A percentile compares a stretch with the other conserved stretches of the same genome.
Conservation (phyloP, 768 basidiomycete species). For the Leucocoprinus leucothites region DNA sequence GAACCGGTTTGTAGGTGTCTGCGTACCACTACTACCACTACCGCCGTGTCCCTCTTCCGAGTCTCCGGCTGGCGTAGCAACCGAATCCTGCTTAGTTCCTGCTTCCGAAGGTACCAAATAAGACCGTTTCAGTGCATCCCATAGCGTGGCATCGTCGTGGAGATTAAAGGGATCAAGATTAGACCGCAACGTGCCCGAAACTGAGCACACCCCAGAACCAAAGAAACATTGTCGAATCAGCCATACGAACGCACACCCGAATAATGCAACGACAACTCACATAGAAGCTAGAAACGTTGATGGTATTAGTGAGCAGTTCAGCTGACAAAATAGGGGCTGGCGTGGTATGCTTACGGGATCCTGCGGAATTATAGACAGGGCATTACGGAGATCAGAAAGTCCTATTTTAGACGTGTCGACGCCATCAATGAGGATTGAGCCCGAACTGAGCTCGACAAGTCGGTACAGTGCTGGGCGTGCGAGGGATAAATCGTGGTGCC, state of each 20-base stretch:
- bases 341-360: conserved; percentile 55
- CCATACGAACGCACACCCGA: neutral
- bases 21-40: conserved; percentile 40
- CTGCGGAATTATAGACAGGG: conserved; percentile 80
- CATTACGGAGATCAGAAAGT: conserved; percentile 64
- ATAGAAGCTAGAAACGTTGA: conserved; percentile 37
- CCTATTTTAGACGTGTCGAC: conserved; percentile 84
- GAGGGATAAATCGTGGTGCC: too few species aligned
- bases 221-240: conserved; percentile 7
- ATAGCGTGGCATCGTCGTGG: conserved; percentile 76
- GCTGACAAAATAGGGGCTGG: conserved; percentile 8
- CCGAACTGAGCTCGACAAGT: conserved; percentile 75
- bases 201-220: conserved; percentile 34
- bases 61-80: conserved; percentile 25
- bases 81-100: conserved; percentile 35
- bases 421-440: conserved; percentile 76
- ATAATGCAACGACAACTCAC: conserved; percentile 25
- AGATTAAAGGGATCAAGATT: conserved; percentile 90
- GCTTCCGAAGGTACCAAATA: conserved; percentile 51
- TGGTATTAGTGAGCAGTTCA: conserved; percentile 11
- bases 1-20: conserved; percentile 59
- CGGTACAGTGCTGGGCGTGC: conserved; percentile 77
- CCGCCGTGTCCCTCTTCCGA: conserved; percentile 32
- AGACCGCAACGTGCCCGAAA: conserved; percentile 78
- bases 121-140: conserved; percentile 85